phyloP scores from a whole-genome alignment of 768 basidiomycete species.

The Hericium coralloides region DNA sequence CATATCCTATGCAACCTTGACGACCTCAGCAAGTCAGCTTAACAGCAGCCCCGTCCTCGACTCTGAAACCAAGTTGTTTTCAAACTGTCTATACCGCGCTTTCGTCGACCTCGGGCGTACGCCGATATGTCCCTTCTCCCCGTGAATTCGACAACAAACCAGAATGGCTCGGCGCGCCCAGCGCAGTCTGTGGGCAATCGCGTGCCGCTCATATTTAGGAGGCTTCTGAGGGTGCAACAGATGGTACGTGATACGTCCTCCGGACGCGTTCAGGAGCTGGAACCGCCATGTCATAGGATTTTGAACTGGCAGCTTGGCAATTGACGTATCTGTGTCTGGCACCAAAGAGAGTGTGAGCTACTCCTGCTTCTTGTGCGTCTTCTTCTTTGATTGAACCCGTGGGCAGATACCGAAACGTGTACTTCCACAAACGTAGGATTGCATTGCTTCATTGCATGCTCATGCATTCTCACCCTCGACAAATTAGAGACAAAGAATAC shows the following conservation, averaged over 20 bases:
- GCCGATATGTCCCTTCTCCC: slow-evolving; percentile 20
- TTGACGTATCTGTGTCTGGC: slow-evolving; percentile 89
- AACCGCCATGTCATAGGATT: slow-evolving; percentile 52
- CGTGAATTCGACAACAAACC: slow-evolving; percentile 13
- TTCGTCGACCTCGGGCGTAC: slow-evolving; percentile 12
- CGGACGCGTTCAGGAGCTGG: not conserved
- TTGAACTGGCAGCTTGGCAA: slow-evolving; percentile 95
- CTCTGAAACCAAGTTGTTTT: not conserved
- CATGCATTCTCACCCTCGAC: slow-evolving; percentile 1
- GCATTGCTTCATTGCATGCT: not conserved
- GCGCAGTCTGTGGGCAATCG: slow-evolving; percentile 35
- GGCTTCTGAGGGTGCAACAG: slow-evolving; percentile 75
- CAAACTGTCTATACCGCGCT: slow-evolving; percentile 14
- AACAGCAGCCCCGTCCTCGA: too few species aligned
- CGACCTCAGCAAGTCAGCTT: too few species aligned
- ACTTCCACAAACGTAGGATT: slow-evolving; percentile 88
- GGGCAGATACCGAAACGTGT: slow-evolving; percentile 85
- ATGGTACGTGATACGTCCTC: slow-evolving; percentile 47
- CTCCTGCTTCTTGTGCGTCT: slow-evolving; percentile 19
- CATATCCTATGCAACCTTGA: too few species aligned
- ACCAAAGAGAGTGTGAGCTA: slow-evolving; percentile 77
- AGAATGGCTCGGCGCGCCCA: slow-evolving; percentile 9
- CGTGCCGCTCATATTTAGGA: slow-evolving; percentile 71
- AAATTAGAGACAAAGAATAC: slow-evolving; percentile 89
- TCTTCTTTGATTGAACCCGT: slow-evolving; percentile 3